These are phyloP conservation scores for Poa annua DNA, from an alignment of 176 grass and related monocot genomes.

Conservation along the genomic window DNA sequence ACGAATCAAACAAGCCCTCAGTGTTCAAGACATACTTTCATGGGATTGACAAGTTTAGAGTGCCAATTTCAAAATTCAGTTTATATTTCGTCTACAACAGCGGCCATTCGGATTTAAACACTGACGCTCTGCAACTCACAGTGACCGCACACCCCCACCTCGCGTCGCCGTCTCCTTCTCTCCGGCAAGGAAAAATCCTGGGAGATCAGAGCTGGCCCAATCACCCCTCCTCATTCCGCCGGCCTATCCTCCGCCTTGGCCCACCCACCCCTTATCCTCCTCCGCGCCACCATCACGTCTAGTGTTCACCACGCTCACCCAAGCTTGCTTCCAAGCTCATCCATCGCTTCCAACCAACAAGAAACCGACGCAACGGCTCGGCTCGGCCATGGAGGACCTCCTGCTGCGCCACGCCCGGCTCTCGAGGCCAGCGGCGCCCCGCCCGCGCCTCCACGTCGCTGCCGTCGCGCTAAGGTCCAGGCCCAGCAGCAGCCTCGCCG, in stretches of 20 bases:
- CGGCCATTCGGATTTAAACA: too few species aligned
- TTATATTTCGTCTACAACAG: too few species aligned
- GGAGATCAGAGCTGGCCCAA: conserved; percentile 53
- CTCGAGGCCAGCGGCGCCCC: conserved; percentile 20
- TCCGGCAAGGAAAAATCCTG: conserved; percentile 31
- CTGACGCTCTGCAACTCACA: too few species aligned
- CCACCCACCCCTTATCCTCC: conserved; percentile 51
- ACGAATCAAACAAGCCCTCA: too few species aligned
- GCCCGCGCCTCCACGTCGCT: conserved; percentile 32
- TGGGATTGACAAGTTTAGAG: too few species aligned
- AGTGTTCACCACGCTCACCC: neutral
- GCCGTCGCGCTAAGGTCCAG: conserved; percentile 53
- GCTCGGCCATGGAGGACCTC: conserved; percentile 60
- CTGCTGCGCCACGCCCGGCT: conserved; percentile 48
- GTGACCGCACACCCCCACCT: neutral
- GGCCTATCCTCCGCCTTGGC: conserved; percentile 39
- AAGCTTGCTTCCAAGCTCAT: neutral
- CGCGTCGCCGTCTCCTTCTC: neutral
- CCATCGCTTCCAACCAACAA: neutral
- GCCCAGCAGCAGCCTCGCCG: conserved; percentile 46
- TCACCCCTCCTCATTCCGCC: conserved; percentile 1
- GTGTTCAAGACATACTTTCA: too few species aligned
- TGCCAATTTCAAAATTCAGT: too few species aligned
- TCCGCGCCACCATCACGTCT: conserved; percentile 5
- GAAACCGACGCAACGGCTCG: neutral